phyloP scores from a whole-genome alignment of 805 yeast species.

The Nakazawaea peltata region DNA sequence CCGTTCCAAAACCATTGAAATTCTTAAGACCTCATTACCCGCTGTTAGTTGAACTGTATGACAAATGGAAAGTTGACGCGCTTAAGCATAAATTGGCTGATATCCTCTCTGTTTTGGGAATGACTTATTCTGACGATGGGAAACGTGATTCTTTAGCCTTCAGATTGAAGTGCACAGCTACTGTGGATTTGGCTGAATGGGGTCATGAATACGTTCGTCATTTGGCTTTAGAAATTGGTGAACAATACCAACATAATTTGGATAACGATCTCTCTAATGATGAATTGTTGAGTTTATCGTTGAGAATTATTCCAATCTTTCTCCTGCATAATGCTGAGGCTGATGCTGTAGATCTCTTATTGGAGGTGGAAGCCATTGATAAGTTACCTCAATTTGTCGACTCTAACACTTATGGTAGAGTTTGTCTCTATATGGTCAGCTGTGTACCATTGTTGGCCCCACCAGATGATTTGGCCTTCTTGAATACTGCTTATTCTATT shows the following conservation, averaged over 20 bases:
- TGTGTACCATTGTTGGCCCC: constrained; percentile 97
- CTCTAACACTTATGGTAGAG: constrained; percentile 75
- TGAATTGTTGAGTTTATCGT: constrained; percentile 51
- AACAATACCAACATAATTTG: constrained; percentile 53
- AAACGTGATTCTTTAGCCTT: constrained; percentile 73
- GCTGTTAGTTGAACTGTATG: constrained; percentile 55
- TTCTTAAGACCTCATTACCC: constrained; percentile 85
- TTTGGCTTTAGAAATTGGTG: constrained; percentile 91
- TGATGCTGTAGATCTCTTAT: constrained; percentile 89
- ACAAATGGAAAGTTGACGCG: constrained; percentile 48
- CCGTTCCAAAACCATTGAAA: constrained; percentile 97
- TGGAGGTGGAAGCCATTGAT: constrained; percentile 85
- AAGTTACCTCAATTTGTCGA: constrained; percentile 80
- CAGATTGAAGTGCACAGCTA: constrained; percentile 42
- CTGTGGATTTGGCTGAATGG: constrained; percentile 60
- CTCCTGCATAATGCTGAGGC: constrained; percentile 95
- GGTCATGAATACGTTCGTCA: constrained; percentile 98
- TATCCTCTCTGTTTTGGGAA: constrained; percentile 84
- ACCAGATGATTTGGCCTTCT: constrained; percentile 81
- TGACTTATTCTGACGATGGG: constrained; percentile 84
- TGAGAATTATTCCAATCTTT: constrained; percentile 81
- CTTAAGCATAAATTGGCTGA: constrained; percentile 67
- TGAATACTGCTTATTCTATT: constrained; percentile 82
- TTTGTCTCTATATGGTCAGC: constrained; percentile 88
- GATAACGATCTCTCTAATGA: constrained; percentile 20